Percentiles rank a stretch among this genome's conserved stretches.
phyloP scores from a whole-genome alignment of 768 basidiomycete genomes.

The Krasilnikovozyma curviuscula region DNA sequence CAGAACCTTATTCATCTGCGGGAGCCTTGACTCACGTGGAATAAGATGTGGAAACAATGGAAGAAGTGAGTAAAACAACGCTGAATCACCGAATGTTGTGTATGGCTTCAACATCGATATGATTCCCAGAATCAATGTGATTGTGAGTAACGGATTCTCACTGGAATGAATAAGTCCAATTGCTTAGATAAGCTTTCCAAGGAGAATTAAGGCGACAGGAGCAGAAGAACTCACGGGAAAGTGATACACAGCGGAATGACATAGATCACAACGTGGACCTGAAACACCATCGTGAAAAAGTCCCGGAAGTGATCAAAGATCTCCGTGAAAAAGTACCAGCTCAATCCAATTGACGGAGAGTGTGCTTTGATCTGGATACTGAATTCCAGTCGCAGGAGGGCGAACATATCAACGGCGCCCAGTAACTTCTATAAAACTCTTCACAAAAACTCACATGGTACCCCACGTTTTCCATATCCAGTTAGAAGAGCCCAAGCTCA shows the following conservation, averaged over 20 bases:
- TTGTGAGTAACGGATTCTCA: conserved; percentile 65
- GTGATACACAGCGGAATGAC: conserved; percentile 40
- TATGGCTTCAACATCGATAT: conserved; percentile 78
- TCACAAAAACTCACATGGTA: conserved; percentile 56
- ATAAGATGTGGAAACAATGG: conserved; percentile 65
- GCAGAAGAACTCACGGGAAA: conserved; percentile 42
- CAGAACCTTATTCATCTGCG: background rate
- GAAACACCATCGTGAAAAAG: conserved; percentile 84
- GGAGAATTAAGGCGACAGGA: background rate
- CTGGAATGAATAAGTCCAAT: conserved; percentile 27
- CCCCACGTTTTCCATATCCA: conserved; percentile 75
- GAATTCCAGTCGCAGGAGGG: no score
- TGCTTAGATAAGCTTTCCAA: background rate
- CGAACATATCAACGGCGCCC: no score
- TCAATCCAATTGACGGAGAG: no score
- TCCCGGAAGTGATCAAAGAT: conserved; percentile 97
- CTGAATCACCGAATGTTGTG: conserved; percentile 72
- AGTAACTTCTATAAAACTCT: no score
- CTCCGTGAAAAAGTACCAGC: conserved; percentile 99
- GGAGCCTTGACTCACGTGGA: conserved; percentile 41
- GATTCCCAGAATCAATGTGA: conserved; percentile 54
- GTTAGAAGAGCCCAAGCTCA: conserved; percentile 40
- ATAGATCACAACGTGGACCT: conserved; percentile 6
- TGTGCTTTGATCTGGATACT: no score
- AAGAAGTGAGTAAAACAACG: conserved; percentile 64